Evolutionary conservation across 441 rosid genomes (phyloP).

Genomic region (Croton laevigatus): DNA sequence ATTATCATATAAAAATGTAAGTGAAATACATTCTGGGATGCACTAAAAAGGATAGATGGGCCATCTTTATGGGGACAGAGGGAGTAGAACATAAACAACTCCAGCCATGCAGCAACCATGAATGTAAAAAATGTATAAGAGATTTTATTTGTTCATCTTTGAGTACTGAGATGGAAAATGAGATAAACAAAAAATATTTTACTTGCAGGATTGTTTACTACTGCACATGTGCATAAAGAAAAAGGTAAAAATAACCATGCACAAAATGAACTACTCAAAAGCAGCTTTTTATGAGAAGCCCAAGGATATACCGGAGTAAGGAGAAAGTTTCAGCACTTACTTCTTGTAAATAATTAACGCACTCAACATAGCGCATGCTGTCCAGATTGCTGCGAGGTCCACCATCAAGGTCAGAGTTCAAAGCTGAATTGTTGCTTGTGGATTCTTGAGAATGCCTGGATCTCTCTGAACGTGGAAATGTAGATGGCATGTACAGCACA

Average conservation of each 20-base stretch:
- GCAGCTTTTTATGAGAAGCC: slow-evolving; percentile 8
- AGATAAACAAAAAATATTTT: neutral
- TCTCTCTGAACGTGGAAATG: slow-evolving; percentile 96
- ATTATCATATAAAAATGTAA: too few relatives aligned
- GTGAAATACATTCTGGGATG: too few relatives aligned
- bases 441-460: slow-evolving; percentile 71
- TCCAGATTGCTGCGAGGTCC: slow-evolving; percentile 96
- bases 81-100: neutral
- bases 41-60: too few relatives aligned
- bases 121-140: neutral
- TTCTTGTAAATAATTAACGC: slow-evolving; percentile 86
- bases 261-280: slow-evolving; percentile 1
- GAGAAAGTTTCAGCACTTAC: slow-evolving; percentile 41
- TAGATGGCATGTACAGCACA: slow-evolving; percentile 95
- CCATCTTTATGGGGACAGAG: too few relatives aligned
- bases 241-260: neutral
- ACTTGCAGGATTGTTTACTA: neutral
- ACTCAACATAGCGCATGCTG: slow-evolving; percentile 69
- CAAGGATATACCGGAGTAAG: neutral
- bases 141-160: neutral
- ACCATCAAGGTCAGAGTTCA: slow-evolving; percentile 60
- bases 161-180: neutral
- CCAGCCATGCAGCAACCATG: slow-evolving; percentile 7
- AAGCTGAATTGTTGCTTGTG: slow-evolving; percentile 46
- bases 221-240: neutral